Percentiles rank a stretch among this genome's conserved stretches.
Conservation (phyloP, 257 asterid species). For the Petunia axillaris region DNA sequence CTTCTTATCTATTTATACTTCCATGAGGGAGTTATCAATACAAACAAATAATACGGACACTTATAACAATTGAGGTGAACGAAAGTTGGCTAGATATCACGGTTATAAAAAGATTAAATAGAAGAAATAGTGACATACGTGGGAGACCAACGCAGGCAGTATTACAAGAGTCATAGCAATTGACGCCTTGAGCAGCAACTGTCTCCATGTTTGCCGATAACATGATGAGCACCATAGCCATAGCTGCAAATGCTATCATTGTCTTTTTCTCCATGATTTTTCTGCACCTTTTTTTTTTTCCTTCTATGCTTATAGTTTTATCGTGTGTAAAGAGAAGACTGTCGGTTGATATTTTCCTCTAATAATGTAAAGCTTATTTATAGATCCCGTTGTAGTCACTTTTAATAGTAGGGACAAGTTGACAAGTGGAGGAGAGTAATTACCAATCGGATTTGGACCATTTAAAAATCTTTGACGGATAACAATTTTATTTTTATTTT, state of each 20-base stretch:
- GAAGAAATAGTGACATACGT: constrained; percentile 28
- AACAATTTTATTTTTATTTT: too few species aligned
- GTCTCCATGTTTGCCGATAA: constrained; percentile 40
- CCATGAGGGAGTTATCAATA: too few species aligned
- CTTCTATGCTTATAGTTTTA: background rate
- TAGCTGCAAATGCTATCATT: constrained; percentile 28
- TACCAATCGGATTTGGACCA: background rate
- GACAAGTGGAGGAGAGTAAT: too few species aligned
- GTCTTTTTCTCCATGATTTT: constrained; percentile 44
- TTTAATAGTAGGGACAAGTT: background rate
- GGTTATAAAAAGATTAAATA: background rate
- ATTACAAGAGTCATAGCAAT: constrained; percentile 52
- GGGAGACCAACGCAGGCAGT: constrained; percentile 47
- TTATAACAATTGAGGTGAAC: too few species aligned
- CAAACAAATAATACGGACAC: too few species aligned
- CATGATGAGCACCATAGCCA: constrained; percentile 36
- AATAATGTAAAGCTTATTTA: background rate
- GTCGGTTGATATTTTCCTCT: background rate
- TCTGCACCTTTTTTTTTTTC: background rate
- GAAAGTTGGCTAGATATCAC: too few species aligned
- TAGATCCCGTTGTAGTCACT: background rate
- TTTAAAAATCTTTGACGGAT: too few species aligned
- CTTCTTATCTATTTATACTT: too few species aligned
- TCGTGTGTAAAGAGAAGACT: background rate
- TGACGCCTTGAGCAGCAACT: constrained; percentile 40